These are phyloP conservation scores for Bretziella fagacearum DNA, from an alignment of 2,329 filamentous ascomycete species.

Conservation along the genomic window DNA sequence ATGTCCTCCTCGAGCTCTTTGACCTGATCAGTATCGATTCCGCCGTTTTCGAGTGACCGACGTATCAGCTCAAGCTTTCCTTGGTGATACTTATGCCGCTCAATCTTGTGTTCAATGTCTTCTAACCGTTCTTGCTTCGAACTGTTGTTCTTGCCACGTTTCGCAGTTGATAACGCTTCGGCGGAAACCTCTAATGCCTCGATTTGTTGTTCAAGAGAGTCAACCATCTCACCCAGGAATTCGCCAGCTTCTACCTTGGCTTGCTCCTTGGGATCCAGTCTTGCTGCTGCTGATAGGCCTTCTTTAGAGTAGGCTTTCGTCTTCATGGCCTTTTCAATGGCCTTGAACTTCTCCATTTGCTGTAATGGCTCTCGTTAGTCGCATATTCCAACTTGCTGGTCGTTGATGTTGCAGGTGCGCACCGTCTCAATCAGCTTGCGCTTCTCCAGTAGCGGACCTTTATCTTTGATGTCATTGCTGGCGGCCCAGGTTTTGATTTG, in stretches of 20 bases:
- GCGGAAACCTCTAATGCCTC: slow-evolving; percentile 82
- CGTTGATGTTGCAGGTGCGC: slow-evolving; percentile 20
- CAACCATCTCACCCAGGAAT: slow-evolving; percentile 73
- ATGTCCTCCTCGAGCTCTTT: slow-evolving; percentile 82
- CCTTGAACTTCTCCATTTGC: slow-evolving; percentile 99
- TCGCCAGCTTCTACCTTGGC: slow-evolving; percentile 79
- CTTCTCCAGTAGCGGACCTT: slow-evolving; percentile 83
- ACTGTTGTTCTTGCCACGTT: slow-evolving; percentile 82
- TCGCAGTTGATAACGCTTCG: slow-evolving; percentile 71
- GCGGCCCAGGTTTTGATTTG: slow-evolving; percentile 99
- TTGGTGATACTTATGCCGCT: slow-evolving; percentile 94
- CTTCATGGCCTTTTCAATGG: slow-evolving; percentile 99
- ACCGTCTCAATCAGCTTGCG: slow-evolving; percentile 96
- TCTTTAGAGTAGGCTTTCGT: slow-evolving; percentile 99
- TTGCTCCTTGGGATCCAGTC: slow-evolving; percentile 93
- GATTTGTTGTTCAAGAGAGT: slow-evolving; percentile 85
- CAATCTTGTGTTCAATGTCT: slow-evolving; percentile 67
- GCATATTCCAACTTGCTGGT: background rate
- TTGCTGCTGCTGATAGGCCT: slow-evolving; percentile 75
- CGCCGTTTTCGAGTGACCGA: slow-evolving; percentile 81
- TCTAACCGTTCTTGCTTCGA: slow-evolving; percentile 75
- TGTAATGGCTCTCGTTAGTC: slow-evolving; percentile 25
- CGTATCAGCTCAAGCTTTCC: slow-evolving; percentile 81
- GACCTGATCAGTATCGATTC: slow-evolving; percentile 73
- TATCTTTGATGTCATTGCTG: slow-evolving; percentile 98